These are phyloP conservation scores for Globisporangium orthogonon DNA, from an alignment of 352 stramenopile species.

Conservation along the genomic window DNA sequence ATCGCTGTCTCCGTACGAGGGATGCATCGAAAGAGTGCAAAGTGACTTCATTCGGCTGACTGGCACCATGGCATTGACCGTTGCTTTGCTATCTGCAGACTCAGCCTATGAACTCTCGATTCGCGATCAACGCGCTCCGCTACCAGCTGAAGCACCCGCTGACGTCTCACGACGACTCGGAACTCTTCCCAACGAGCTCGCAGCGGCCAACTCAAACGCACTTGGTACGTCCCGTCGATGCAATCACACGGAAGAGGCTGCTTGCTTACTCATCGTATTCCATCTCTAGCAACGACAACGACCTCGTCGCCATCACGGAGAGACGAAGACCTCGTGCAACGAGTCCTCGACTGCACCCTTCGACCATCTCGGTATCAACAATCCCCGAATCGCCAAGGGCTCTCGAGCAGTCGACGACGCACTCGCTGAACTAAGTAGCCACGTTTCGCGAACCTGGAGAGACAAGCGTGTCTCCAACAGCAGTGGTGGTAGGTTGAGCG, in stretches of 20 bases:
- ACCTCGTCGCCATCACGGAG: constrained; percentile 22
- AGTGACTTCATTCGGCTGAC: not conserved
- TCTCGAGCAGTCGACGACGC: constrained; percentile 51
- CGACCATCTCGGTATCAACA: constrained; percentile 10
- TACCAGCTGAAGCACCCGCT: constrained; percentile 76
- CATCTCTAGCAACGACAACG: constrained; percentile 38
- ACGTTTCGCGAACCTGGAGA: constrained; percentile 33
- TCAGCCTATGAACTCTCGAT: constrained; percentile 35
- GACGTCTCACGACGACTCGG: constrained; percentile 70
- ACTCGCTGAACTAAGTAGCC: constrained; percentile 47
- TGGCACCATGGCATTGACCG: constrained; percentile 6
- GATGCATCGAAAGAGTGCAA: not conserved
- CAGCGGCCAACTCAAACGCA: constrained; percentile 44
- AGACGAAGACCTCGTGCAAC: constrained; percentile 8
- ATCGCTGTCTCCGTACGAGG: not conserved
- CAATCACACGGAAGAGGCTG: not conserved
- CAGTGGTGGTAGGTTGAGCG: not conserved
- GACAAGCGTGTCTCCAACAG: constrained; percentile 14
- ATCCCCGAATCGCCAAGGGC: constrained; percentile 19
- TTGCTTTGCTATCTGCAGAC: constrained; percentile 10
- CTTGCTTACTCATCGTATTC: not conserved
- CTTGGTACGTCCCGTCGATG: constrained; percentile 19
- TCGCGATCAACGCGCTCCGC: constrained; percentile 60
- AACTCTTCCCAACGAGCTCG: constrained; percentile 37
- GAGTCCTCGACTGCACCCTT: constrained; percentile 11